phyloP scores from a whole-genome alignment of 2,329 filamentous ascomycete species.

The Diaporthe vaccinii region DNA sequence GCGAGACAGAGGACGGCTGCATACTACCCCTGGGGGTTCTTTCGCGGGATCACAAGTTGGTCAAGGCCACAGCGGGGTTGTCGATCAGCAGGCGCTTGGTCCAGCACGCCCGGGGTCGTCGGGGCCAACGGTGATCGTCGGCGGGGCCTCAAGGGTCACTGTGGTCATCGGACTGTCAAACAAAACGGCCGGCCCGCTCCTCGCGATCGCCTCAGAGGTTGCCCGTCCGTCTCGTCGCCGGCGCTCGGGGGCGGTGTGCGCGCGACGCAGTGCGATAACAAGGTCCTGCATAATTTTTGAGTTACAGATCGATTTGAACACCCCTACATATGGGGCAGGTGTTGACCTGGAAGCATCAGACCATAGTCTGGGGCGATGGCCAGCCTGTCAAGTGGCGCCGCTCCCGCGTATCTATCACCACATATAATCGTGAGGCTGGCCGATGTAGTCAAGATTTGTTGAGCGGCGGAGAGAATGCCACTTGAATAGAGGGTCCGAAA shows the following conservation, averaged over 20 bases:
- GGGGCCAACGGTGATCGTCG: constrained; percentile 13
- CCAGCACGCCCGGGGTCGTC: constrained; percentile 11
- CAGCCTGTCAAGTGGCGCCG: background rate
- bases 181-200: background rate
- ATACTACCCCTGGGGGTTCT: background rate
- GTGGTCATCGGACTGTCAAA: background rate
- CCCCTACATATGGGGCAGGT: no score
- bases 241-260: background rate
- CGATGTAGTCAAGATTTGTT: background rate
- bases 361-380: background rate
- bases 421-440: background rate
- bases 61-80: constrained; percentile 10
- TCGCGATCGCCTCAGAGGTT: constrained; percentile 6
- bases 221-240: background rate
- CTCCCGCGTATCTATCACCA: background rate
- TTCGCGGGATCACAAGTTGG: constrained; percentile 14
- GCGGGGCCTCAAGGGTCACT: background rate
- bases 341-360: background rate
- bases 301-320: accelerated
- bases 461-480: background rate
- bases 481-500: background rate
- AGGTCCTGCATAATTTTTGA: background rate
- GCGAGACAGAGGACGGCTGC: background rate
- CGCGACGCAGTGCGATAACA: no score
- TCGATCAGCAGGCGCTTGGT: constrained; percentile 8